These are phyloP conservation scores for Westerdykella aurantiaca DNA, from an alignment of 2,329 filamentous ascomycete genomes.

Conservation along the genomic window DNA sequence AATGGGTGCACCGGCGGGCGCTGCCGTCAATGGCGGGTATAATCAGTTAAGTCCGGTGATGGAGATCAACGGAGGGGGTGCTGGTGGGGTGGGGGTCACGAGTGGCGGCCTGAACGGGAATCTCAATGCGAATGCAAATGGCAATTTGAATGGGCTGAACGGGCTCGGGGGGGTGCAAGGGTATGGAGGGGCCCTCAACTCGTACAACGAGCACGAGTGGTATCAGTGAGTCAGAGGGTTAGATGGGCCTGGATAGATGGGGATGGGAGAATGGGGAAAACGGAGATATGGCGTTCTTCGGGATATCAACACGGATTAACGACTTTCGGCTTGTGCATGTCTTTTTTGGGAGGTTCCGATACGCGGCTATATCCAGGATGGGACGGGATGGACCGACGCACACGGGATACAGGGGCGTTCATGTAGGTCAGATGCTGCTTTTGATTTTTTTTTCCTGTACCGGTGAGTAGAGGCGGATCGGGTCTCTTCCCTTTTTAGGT, in stretches of 20 bases:
- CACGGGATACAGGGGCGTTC: no score
- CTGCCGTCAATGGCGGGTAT: constrained; percentile 4
- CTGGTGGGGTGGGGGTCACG: neutral
- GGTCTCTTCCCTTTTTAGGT: no score
- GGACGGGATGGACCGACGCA: no score
- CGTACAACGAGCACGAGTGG: constrained; percentile 40
- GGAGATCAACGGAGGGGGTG: neutral
- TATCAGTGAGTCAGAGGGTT: constrained; percentile 27
- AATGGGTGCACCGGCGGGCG: constrained; percentile 16
- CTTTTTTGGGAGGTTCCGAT: no score
- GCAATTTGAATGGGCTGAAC: constrained; percentile 16
- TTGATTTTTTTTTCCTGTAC: no score
- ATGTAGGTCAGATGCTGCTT: no score
- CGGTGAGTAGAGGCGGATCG: no score
- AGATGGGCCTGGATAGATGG: neutral
- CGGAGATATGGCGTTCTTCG: no score
- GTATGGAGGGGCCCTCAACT: constrained; percentile 21
- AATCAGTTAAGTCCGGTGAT: neutral
- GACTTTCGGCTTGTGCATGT: no score
- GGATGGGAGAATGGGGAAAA: no score
- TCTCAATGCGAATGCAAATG: constrained; percentile 7
- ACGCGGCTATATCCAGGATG: no score
- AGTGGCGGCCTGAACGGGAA: constrained; percentile 7
- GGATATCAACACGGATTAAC: no score
- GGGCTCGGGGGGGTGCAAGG: constrained; percentile 19